These are phyloP conservation scores for Pseudogymnoascus sp. DNA, from an alignment of 2,329 filamentous ascomycete species.

Conservation along the genomic window DNA sequence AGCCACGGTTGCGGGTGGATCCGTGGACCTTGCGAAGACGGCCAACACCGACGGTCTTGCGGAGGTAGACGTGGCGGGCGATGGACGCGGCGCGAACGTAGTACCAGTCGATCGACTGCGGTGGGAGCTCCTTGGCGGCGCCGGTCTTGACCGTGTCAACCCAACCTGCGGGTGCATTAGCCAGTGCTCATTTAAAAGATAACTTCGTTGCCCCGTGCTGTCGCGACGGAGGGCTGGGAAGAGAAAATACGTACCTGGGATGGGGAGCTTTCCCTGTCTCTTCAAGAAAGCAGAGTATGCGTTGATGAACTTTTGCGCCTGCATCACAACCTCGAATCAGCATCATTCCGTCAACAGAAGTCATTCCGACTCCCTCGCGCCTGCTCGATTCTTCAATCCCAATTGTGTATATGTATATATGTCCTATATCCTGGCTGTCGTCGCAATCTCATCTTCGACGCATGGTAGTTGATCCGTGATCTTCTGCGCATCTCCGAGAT, in stretches of 20 bases:
- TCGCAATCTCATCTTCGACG: conserved; percentile 11
- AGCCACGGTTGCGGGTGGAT: conserved; percentile 93
- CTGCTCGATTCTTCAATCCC: conserved; percentile 45
- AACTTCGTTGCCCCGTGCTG: background rate
- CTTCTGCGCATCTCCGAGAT: conserved; percentile 8
- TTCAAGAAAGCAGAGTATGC: conserved; percentile 86
- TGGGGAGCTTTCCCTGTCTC: conserved; percentile 87
- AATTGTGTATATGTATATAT: conserved; percentile 9
- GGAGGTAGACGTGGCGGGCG: conserved; percentile 97
- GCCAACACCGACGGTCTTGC: conserved; percentile 98
- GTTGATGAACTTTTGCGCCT: conserved; percentile 85
- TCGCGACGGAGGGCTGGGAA: background rate
- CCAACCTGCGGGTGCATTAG: conserved; percentile 59
- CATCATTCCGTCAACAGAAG: conserved; percentile 67
- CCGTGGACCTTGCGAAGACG: conserved; percentile 96
- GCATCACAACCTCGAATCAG: conserved; percentile 47
- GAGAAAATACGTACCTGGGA: conserved; percentile 62
- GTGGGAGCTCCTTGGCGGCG: conserved; percentile 91
- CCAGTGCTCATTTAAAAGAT: background rate
- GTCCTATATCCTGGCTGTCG: background rate
- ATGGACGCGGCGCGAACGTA: conserved; percentile 85
- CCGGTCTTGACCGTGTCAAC: conserved; percentile 99
- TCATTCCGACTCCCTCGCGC: conserved; percentile 66
- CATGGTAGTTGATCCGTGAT: conserved; percentile 3
- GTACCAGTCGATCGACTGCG: conserved; percentile 98